Conservation (phyloP, 768 basidiomycete species). For the Mrakia blollopis region DNA sequence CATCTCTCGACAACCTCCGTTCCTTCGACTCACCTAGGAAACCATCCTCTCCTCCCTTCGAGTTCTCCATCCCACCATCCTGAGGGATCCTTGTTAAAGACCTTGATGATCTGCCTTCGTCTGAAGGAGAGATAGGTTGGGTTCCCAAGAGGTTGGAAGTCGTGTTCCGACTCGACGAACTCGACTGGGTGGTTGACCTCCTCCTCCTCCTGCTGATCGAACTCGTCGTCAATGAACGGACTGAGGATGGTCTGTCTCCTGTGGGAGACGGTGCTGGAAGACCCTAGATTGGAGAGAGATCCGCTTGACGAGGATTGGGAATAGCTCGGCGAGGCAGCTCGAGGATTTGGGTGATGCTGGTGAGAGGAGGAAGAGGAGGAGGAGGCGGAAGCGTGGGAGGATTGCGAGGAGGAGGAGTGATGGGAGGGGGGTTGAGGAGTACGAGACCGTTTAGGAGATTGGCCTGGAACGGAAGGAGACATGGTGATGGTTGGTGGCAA, state of each 20-base stretch:
- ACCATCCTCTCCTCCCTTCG: conserved; percentile 80
- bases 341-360: background rate
- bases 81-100: conserved; percentile 75
- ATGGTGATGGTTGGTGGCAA: background rate
- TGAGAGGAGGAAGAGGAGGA: background rate
- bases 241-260: conserved; percentile 10
- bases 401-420: background rate
- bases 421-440: background rate
- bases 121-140: conserved; percentile 81
- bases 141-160: conserved; percentile 69
- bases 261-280: background rate
- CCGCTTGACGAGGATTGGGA: conserved; percentile 3
- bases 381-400: background rate
- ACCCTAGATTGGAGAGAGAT: background rate
- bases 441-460: conserved; percentile 10
- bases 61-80: conserved; percentile 99
- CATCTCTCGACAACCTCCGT: background rate
- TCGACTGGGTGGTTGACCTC: conserved; percentile 45
- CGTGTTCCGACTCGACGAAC: conserved; percentile 87
- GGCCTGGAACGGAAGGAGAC: background rate
- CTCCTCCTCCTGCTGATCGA: background rate
- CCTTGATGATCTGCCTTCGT: conserved; percentile 84
- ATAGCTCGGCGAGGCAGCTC: conserved; percentile 1
- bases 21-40: conserved; percentile 58
- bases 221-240: conserved; percentile 8